Evolutionary conservation across 1,284 basidiomycete genomes (phyloP), one percentile per base, ranked within the genome.

Genomic region (Cutaneotrichosporon sp.): DNA sequence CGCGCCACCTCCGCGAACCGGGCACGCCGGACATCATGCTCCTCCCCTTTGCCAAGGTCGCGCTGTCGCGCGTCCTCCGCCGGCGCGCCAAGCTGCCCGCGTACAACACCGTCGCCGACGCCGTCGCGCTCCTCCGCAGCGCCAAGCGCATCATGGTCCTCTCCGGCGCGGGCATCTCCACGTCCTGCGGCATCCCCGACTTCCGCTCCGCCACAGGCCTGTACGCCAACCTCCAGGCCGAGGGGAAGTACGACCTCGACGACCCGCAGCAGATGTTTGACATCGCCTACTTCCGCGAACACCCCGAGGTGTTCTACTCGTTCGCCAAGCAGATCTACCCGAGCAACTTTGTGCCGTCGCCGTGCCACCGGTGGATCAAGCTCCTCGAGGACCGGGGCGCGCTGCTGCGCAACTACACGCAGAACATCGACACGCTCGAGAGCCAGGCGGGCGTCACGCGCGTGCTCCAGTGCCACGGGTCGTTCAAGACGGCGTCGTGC

Each of bases 181-280:
- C 92, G 47, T 91, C 89, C 2, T 93, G 91, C 72, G 92, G 92
- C 13, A 94, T 94, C 58, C 91, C 80, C 45, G 94, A 97, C 75
- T 97, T 97, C 74, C 87, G 94, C 36, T 92, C 90, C 14, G 83
- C 87, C 20, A 84, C 89, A 62, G 94, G 94, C 0, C 78, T 97
- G 46, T 97, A 97, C 71, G 89, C 92, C 1, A 84, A 85, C 25
- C 80, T 97, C 46, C 89, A 89, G 70, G 82, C 86, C 62, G 85
- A 82, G 62, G 88, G 87, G 8, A 84, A 89, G 63, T 95, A 90
- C 72, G 90, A 95, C 54, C 81, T 98, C 42, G 91, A 95, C 67
- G 95, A 99, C 74, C 95, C 97, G 14, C 93, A 97, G 72, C 91
- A 97, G 77, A 97, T 97, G 94, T 93, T 94, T 73, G 93, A 97